phyloP scores from a whole-genome alignment of 805 yeast genomes.

The Nakazawaea peltata region DNA sequence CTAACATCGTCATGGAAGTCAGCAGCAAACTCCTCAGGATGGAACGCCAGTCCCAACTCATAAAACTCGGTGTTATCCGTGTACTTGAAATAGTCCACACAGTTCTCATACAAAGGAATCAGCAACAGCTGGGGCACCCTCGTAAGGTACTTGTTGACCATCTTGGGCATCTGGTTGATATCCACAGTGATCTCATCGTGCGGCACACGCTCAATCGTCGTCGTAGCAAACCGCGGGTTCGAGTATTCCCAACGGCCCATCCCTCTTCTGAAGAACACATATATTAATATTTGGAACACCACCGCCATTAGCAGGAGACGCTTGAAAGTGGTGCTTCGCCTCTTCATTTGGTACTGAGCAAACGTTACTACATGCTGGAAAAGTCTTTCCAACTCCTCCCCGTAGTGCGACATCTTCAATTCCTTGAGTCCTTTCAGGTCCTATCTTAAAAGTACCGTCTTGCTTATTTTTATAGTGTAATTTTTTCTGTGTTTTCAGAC shows the following conservation, averaged over 20 bases:
- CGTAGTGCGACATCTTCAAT: too few relatives aligned
- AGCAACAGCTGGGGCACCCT: slow-evolving; percentile 4
- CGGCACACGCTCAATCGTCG: slow-evolving; percentile 2
- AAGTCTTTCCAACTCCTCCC: too few relatives aligned
- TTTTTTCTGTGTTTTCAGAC: too few relatives aligned
- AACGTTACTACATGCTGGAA: too few relatives aligned
- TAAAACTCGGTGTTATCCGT: slow-evolving; percentile 4
- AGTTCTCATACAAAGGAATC: slow-evolving; percentile 3
- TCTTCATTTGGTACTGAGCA: too few relatives aligned
- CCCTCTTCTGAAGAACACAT: not conserved
- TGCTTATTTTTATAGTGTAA: too few relatives aligned
- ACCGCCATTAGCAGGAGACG: too few relatives aligned
- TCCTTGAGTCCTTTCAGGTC: too few relatives aligned
- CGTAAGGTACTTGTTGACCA: not conserved
- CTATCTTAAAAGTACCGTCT: too few relatives aligned
- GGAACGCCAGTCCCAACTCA: not conserved
- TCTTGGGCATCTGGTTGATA: not conserved
- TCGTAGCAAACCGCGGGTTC: slow-evolving; percentile 1
- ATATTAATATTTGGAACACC: not conserved
- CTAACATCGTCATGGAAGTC: slow-evolving; percentile 2
- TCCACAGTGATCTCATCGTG: slow-evolving; percentile 2
- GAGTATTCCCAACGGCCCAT: too few relatives aligned
- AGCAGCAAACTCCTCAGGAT: slow-evolving; percentile 1
- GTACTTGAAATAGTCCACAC: slow-evolving; percentile 1
- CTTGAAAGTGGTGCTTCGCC: too few relatives aligned